A percentile compares a stretch with the other conserved stretches of the same genome.
These are phyloP conservation scores for Chalciporus sp. DNA, from an alignment of 1,284 basidiomycete species.

Conservation along the genomic window DNA sequence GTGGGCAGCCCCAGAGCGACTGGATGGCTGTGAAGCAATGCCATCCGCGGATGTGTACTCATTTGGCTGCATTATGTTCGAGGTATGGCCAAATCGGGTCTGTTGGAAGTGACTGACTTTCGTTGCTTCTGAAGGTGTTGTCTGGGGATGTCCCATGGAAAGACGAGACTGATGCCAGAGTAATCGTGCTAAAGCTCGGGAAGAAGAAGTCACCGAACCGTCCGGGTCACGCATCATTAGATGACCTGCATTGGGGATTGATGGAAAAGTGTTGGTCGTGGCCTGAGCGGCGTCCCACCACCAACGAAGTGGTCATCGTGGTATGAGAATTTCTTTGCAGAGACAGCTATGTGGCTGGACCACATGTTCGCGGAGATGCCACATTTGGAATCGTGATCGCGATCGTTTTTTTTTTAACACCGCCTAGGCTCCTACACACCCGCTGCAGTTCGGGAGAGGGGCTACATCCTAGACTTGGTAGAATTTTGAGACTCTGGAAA, in stretches of 20 bases:
- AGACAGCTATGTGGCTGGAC: too few species aligned
- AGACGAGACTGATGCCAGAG: neutral
- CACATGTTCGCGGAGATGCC: too few species aligned
- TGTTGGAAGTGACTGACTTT: too few species aligned
- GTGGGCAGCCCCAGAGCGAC: conserved; percentile 13
- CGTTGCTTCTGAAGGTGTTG: too few species aligned
- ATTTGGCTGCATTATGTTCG: conserved; percentile 12
- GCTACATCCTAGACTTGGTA: too few species aligned
- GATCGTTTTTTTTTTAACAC: too few species aligned
- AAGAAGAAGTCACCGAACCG: neutral
- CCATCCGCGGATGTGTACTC: conserved; percentile 11
- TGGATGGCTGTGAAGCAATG: neutral
- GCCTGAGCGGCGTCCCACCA: neutral
- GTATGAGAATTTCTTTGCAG: too few species aligned
- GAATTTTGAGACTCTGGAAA: too few species aligned
- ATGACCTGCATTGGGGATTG: conserved; percentile 3
- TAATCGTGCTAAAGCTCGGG: conserved; percentile 5
- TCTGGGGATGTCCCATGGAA: conserved; percentile 11
- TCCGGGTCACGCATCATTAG: neutral
- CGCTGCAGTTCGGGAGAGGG: too few species aligned
- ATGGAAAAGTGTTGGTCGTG: conserved; percentile 6
- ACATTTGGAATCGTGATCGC: too few species aligned
- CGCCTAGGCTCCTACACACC: too few species aligned
- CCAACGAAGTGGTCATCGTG: neutral
- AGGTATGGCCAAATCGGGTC: too few species aligned